These are phyloP conservation scores for sunflower (Helianthus annuus) DNA, from an alignment of 129 eudicot genomes.

Conservation along the genomic window DNA sequence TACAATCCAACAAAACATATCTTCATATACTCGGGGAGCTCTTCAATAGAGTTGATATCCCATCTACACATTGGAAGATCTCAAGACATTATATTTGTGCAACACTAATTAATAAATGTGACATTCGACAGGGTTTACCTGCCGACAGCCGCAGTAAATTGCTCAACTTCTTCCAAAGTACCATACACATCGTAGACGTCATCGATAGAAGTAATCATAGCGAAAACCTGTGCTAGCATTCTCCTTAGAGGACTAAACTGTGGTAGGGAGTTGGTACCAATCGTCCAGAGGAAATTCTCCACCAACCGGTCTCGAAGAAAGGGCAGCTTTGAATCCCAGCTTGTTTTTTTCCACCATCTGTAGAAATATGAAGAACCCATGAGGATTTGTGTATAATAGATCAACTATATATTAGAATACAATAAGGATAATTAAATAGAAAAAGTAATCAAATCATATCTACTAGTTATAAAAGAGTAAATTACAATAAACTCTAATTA, in stretches of 20 bases:
- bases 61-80: constrained; percentile 36
- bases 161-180: constrained; percentile 18
- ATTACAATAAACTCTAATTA: no score
- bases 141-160: constrained; percentile 20
- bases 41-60: constrained; percentile 43
- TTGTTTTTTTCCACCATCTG: constrained; percentile 38
- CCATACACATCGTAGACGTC: not conserved
- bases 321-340: constrained; percentile 10
- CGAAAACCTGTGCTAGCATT: constrained; percentile 10
- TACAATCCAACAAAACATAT: constrained; percentile 29
- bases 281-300: constrained; percentile 33
- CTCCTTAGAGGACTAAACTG: constrained; percentile 22
- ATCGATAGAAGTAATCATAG: constrained; percentile 10
- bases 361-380: not conserved
- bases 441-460: no score
- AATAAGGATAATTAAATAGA: no score
- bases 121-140: constrained; percentile 4
- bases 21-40: constrained; percentile 38
- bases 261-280: constrained; percentile 22
- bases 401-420: no score
- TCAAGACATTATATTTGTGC: not conserved
- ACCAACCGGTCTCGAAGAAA: constrained; percentile 36
- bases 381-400: no score
- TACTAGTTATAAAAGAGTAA: no score
- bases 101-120: not conserved